Base-by-base conservation (phyloP, 2,329 filamentous ascomycete species). In the Waltergamsia citrina region DNA sequence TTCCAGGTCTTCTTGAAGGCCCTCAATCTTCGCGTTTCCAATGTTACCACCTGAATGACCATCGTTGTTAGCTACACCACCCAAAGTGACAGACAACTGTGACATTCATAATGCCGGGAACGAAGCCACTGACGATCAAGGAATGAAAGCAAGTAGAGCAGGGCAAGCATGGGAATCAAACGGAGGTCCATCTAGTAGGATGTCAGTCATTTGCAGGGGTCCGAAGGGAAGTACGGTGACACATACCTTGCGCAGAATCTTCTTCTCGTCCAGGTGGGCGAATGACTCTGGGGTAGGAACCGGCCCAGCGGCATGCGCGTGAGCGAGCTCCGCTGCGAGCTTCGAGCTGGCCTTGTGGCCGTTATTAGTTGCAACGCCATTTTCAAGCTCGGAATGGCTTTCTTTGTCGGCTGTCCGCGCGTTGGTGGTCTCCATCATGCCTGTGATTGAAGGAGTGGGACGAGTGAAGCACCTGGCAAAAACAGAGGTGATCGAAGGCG, bases 61-160 rank as follows among this genome's bases (percentile, higher is more conserved):
- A 10, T 10, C 27, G 16, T 29, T 10, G 15, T n/a, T n/a, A n/a
- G n/a, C n/a, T n/a, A n/a, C n/a, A n/a, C n/a, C n/a, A n/a, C n/a
- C n/a, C n/a, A n/a, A n/a, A n/a, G n/a, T n/a, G n/a, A n/a, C n/a
- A n/a, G n/a, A n/a, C n/a, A n/a, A n/a, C n/a, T n/a, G n/a, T n/a
- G n/a, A n/a, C n/a, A n/a, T n/a, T n/a, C n/a, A n/a, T n/a, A n/a
- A n/a, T n/a, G n/a, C n/a, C n/a, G n/a, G 29, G 16, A 9, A 8
- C 2, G n/a, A 29, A 11, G n/a, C 18, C 2, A 47, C 57, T 47
- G 42, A 61, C 67, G 65, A 49, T 85, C 80, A 17, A 85, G 65
- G 48, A 81, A 85, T 18, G 76, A 80, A 2, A 85, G 63, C 0
- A 85, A 60, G 44, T 84, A 85, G 1, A 85, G 63, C 18, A 74